Evolutionary conservation across 345 rosid genomes (phyloP).

Genomic region (Zanthoxylum bungeanum): DNA sequence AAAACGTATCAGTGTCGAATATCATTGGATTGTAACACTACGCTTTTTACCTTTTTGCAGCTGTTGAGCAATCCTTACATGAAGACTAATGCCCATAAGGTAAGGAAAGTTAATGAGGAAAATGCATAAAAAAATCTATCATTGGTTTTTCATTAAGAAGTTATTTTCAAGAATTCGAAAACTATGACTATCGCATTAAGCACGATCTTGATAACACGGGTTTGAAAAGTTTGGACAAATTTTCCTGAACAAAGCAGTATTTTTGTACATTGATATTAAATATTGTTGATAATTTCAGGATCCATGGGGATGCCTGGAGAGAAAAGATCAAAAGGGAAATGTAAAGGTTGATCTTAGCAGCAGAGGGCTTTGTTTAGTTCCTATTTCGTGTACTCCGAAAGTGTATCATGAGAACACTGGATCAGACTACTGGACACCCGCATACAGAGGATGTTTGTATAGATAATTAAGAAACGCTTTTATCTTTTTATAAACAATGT

Average conservation of each 20-base stretch:
- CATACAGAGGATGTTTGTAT: conserved; percentile 71
- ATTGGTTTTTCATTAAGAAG: too few relatives aligned
- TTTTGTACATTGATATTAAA: background rate
- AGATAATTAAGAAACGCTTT: conserved; percentile 19
- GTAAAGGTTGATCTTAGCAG: conserved; percentile 52
- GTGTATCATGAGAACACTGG: conserved; percentile 62
- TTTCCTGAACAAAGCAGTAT: too few relatives aligned
- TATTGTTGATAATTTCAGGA: conserved; percentile 40
- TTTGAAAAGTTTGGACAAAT: too few relatives aligned
- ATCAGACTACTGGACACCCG: conserved; percentile 81
- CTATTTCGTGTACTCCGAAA: conserved; percentile 59
- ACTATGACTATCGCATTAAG: too few relatives aligned
- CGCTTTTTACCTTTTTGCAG: conserved; percentile 32
- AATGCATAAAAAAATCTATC: background rate
- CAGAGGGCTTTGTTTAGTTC: conserved; percentile 86
- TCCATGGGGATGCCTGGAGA: conserved; percentile 66
- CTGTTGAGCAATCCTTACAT: conserved; percentile 72
- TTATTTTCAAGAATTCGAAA: too few relatives aligned
- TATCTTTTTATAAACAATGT: background rate
- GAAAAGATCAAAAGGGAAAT: conserved; percentile 55
- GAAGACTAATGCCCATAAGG: conserved; percentile 67
- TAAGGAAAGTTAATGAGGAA: conserved; percentile 6
- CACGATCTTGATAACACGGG: too few relatives aligned
- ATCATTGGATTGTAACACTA: background rate
- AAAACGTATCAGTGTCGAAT: background rate